These are phyloP conservation scores for Cladophialophora immunda DNA, from an alignment of 2,329 filamentous ascomycete species.

Conservation along the genomic window DNA sequence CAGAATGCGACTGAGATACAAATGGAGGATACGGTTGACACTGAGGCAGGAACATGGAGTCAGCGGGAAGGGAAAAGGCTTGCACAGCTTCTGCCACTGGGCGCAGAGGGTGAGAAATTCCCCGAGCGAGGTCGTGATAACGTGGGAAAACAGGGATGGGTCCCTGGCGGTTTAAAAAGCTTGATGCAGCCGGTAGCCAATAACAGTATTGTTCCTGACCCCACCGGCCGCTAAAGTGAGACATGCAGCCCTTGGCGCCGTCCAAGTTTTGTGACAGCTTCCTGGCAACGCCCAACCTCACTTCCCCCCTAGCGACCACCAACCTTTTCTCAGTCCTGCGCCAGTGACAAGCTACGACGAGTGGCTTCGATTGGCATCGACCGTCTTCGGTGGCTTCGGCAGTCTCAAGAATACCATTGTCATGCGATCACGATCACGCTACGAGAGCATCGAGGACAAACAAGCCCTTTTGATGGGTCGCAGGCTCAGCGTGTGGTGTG, in stretches of 20 bases:
- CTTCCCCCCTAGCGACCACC: neutral
- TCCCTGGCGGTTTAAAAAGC: neutral
- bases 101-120: neutral
- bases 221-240: neutral
- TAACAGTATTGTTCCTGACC: neutral
- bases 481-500: neutral
- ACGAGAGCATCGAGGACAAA: neutral
- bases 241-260: neutral
- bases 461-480: neutral
- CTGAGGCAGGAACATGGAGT: constrained; percentile 7
- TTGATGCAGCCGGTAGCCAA: neutral
- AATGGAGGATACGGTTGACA: neutral
- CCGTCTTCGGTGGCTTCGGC: neutral
- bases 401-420: neutral
- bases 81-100: neutral
- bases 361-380: constrained; percentile 2
- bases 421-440: constrained; percentile 4
- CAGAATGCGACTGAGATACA: neutral
- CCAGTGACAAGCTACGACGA: neutral
- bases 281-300: neutral
- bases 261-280: neutral
- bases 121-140: neutral
- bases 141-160: constrained; percentile 5
- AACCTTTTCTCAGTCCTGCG: neutral
- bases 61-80: neutral